Evolutionary conservation across 148 eudicot genomes (phyloP).

Genomic region (Drosera capensis): DNA sequence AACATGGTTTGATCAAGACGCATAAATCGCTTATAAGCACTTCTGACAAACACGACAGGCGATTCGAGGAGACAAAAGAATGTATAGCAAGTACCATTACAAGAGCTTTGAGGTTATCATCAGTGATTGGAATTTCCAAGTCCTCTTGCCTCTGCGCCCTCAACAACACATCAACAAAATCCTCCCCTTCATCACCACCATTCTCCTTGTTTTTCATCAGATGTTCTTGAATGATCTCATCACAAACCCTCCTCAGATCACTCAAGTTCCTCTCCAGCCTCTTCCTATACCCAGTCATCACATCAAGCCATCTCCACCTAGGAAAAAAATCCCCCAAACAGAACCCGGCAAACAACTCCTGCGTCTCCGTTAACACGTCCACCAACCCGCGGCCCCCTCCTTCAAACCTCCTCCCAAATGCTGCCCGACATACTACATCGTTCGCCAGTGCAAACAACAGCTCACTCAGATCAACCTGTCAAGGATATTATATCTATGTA

Average conservation of each 20-base stretch:
- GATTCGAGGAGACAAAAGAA: too few relatives aligned
- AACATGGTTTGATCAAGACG: background rate
- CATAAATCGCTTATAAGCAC: background rate
- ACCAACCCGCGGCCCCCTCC: constrained; percentile 5
- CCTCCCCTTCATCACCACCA: constrained; percentile 4
- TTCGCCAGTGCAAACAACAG: constrained; percentile 8
- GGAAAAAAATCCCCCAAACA: constrained; percentile 17
- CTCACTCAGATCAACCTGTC: constrained; percentile 17
- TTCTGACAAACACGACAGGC: too few relatives aligned
- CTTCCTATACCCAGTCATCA: constrained; percentile 1
- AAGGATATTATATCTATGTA: too few relatives aligned
- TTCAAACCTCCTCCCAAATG: constrained; percentile 22
- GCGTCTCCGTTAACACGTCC: constrained; percentile 7
- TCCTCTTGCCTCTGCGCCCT: constrained; percentile 1
- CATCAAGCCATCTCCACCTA: constrained; percentile 14
- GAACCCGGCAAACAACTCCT: constrained; percentile 4
- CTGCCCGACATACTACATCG: constrained; percentile 9
- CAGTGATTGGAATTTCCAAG: constrained; percentile 7
- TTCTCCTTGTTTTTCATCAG: constrained; percentile 1
- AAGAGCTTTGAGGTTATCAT: constrained; percentile 19
- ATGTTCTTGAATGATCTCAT: constrained; percentile 18
- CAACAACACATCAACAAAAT: constrained; percentile 17
- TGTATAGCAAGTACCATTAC: constrained; percentile 11
- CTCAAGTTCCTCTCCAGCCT: constrained; percentile 14
- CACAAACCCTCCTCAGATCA: constrained; percentile 12